Conservation (phyloP, 805 yeast genomes). For the Komagataella ulmi region DNA sequence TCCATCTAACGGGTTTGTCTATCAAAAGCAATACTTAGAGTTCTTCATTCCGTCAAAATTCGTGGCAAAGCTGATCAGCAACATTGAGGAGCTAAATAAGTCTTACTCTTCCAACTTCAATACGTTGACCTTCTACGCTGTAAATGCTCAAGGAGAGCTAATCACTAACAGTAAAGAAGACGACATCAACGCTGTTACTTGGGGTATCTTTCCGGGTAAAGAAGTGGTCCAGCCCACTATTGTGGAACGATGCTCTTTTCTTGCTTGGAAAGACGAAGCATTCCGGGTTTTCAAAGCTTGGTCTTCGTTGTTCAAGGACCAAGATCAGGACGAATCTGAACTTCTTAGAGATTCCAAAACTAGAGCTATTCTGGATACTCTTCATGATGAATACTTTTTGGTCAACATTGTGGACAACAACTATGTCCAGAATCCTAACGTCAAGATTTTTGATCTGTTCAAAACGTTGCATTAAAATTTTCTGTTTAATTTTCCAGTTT, state of each 20-base stretch:
- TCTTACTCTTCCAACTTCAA: constrained; percentile 16
- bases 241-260: constrained; percentile 80
- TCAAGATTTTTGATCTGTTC: constrained; percentile 43
- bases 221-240: constrained; percentile 94
- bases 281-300: constrained; percentile 75
- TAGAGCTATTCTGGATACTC: constrained; percentile 22
- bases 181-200: constrained; percentile 88
- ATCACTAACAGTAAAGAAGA: constrained; percentile 59
- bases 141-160: constrained; percentile 42
- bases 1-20: constrained; percentile 82
- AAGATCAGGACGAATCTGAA: constrained; percentile 7
- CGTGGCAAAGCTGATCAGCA: constrained; percentile 21
- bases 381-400: constrained; percentile 52
- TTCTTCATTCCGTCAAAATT: constrained; percentile 54
- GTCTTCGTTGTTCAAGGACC: constrained; percentile 36
- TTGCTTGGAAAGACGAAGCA: constrained; percentile 97
- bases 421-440: constrained; percentile 34
- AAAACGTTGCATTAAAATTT: constrained; percentile 10
- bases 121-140: constrained; percentile 67
- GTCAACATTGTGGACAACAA: constrained; percentile 89
- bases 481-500: not conserved
- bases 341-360: not conserved
- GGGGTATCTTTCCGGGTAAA: constrained; percentile 97
- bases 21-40: constrained; percentile 89
- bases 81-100: constrained; percentile 31